Base-by-base conservation (phyloP, 768 basidiomycete genomes). In the Thelephora ganbajun region DNA sequence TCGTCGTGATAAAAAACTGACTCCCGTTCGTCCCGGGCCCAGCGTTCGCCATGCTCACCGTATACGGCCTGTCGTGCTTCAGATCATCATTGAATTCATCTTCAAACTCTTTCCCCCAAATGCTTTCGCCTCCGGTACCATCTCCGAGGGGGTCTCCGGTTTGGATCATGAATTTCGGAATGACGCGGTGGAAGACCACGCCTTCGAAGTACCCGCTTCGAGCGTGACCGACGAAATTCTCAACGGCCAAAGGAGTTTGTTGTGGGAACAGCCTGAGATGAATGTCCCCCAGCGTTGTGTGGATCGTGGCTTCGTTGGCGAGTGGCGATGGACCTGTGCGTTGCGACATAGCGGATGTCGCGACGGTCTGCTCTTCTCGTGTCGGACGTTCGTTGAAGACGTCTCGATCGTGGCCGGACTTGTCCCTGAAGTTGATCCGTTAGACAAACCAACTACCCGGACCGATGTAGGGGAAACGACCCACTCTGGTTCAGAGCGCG, bases 321-420 rank as follows among this genome's bases (percentile, higher is more conserved):
- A 90, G 64, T 0, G 79, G 78, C 1, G 86, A 83, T 6, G 80
- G 79, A 1, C 80, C 76, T 48, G 67, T 62, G 55, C 64, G 66
- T 51, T 70, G 63, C 11, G 72, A 61, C 13, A 73, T 64, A 3
- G 76, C 70, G 1, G 83, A 69, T 6, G 81, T 63, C 2, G 91
- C 91, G 43, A 93, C 77, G 26, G 78, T 83, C 61, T 91, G 92
- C 59, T 99, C 96, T 60, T 98, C 96, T 45, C 92, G 77, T 1
- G 94, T 98, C 2, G 96, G 96, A 42, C 85, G 76, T 65, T 99
- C 96, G 63, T 99, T 99, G 76, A 97, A 98, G 47, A 99, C 82
- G 55, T 99, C 96, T 49, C 96, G 82, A 53, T 98, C 94, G 26
- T 30, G 26, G 26, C 79, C 79, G 1, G 78, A 76, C 64, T 88